Percentiles rank a stretch among this genome's conserved stretches.
phyloP scores from a whole-genome alignment of 108 stramenopile genomes.

The Craspedostauros australis region DNA sequence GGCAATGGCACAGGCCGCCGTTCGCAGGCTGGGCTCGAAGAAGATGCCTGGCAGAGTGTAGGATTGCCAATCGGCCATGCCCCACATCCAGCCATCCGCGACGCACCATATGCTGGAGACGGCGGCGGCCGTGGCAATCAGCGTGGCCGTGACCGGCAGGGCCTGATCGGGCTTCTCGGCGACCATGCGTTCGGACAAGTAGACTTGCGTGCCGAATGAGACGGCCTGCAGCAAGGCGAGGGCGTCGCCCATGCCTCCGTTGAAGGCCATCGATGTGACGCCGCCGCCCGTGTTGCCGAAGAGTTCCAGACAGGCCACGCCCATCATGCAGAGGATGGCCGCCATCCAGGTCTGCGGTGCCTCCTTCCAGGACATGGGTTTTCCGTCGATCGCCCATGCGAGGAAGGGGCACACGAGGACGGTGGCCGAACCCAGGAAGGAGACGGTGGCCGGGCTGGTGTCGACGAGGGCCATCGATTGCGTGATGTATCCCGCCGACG shows the following conservation, averaged over 20 bases:
- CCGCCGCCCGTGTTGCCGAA: conserved; percentile 9
- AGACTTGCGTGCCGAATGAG: conserved; percentile 51
- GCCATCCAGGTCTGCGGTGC: conserved; percentile 64
- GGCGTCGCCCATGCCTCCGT: conserved; percentile 33
- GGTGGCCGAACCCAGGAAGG: conserved; percentile 51
- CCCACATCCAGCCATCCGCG: conserved; percentile 39
- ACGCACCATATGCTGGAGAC: conserved; percentile 44
- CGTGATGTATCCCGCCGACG: conserved; percentile 48
- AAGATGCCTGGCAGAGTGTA: conserved; percentile 34
- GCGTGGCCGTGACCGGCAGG: conserved; percentile 50
- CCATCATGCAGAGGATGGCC: conserved; percentile 39
- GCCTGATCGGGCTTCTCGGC: conserved; percentile 38
- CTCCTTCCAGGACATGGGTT: conserved; percentile 36
- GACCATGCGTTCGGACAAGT: conserved; percentile 58
- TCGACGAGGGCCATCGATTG: conserved; percentile 54
- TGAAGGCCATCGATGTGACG: conserved; percentile 4
- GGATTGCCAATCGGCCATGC: conserved; percentile 19
- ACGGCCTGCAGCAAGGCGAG: conserved; percentile 58
- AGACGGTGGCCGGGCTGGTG: conserved; percentile 43
- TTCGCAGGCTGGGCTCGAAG: conserved; percentile 29
- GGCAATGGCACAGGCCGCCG: conserved; percentile 37
- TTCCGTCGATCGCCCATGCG: conserved; percentile 38
- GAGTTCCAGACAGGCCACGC: conserved; percentile 60
- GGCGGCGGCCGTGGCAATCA: conserved; percentile 45
- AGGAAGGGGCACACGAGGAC: conserved; percentile 57